Conservation (phyloP, 768 basidiomycete species). For the Leccinum boreale region DNA sequence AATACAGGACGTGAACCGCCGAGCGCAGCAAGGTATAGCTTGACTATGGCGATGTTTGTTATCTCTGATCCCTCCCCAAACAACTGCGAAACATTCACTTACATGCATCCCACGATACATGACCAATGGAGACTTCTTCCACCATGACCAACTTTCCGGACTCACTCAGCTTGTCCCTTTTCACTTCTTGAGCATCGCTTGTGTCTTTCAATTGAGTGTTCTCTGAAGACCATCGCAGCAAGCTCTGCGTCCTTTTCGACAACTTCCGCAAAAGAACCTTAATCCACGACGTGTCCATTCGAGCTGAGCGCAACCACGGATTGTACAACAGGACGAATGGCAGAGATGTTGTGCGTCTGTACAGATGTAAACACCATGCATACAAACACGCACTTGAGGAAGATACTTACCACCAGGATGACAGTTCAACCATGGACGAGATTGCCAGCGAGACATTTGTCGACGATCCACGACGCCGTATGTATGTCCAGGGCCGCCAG, state of each 20-base stretch:
- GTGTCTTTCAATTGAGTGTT: background rate
- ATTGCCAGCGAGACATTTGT: background rate
- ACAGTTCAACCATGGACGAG: background rate
- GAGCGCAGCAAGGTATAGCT: background rate
- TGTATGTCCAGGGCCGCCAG: background rate
- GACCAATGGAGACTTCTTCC: background rate
- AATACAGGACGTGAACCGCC: background rate
- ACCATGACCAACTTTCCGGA: background rate
- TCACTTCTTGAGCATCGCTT: background rate
- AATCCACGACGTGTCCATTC: background rate
- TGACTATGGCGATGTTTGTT: background rate
- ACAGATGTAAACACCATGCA: background rate
- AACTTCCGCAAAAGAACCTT: background rate
- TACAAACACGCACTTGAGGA: background rate
- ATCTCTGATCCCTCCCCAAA: background rate
- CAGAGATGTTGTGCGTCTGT: background rate
- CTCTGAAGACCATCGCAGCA: background rate
- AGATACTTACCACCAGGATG: constrained; percentile 1
- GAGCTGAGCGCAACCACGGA: background rate
- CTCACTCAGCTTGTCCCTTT: background rate
- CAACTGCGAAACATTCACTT: background rate
- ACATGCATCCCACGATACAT: constrained; percentile 3
- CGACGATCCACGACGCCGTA: constrained; percentile 1
- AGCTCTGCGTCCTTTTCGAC: background rate
- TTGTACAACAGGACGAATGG: background rate